Evolutionary conservation across 164 flowering plant species (phyloP).

Genomic region (Sedum album): DNA sequence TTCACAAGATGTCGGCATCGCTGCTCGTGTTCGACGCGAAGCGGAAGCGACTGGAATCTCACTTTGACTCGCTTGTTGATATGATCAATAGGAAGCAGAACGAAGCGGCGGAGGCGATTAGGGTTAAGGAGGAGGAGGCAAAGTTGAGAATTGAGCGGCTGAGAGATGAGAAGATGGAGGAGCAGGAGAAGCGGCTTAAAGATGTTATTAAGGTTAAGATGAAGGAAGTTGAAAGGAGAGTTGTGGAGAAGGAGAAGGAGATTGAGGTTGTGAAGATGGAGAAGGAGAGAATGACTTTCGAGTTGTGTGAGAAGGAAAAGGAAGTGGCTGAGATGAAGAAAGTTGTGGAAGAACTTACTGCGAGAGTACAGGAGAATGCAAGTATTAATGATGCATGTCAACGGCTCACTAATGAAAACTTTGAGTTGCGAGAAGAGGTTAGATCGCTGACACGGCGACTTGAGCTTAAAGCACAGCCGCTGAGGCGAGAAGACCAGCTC

Average conservation of each 20-base stretch:
- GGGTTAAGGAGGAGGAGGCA: not conserved
- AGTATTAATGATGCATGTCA: not conserved
- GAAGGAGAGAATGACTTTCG: not conserved
- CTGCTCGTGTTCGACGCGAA: slow-evolving; percentile 1
- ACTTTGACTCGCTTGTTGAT: slow-evolving; percentile 8
- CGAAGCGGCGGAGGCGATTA: slow-evolving; percentile 8
- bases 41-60: slow-evolving; percentile 18
- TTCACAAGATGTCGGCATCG: not conserved
- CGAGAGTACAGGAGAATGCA: not conserved
- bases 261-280: not conserved
- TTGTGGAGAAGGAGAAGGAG: not conserved
- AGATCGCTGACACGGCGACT: not conserved
- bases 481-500: not conserved
- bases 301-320: slow-evolving; percentile 2
- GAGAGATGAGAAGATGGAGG: slow-evolving; percentile 9
- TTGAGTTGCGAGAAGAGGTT: not conserved
- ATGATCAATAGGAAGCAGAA: not conserved
- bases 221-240: not conserved
- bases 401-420: not conserved
- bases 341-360: not conserved
- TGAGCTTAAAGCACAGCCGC: not conserved
- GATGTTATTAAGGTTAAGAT: not conserved
- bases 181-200: not conserved
- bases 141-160: not conserved
- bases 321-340: not conserved